These are phyloP conservation scores for Gossypium thurberi DNA, from an alignment of 345 rosid species.

Conservation along the genomic window DNA sequence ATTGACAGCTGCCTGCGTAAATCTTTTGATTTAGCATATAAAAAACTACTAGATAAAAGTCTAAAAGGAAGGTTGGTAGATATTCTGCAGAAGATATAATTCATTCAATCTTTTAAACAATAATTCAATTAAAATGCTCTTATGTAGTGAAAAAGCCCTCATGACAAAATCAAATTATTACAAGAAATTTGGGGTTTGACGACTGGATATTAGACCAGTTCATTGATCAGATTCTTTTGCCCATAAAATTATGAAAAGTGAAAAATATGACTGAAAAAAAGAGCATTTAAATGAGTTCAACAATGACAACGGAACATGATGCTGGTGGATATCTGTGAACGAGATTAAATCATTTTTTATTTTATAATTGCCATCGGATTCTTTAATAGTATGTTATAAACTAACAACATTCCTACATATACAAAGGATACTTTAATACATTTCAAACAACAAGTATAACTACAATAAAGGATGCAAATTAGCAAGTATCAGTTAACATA, in stretches of 20 bases:
- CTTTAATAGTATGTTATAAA: neutral
- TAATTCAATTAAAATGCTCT: neutral
- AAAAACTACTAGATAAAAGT: neutral
- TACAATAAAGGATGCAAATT: conserved; percentile 3
- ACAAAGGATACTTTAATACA: neutral
- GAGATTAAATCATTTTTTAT: neutral
- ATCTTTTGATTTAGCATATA: conserved; percentile 3
- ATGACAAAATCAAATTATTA: neutral
- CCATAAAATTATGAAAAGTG: neutral
- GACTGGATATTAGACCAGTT: neutral
- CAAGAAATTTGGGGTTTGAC: neutral
- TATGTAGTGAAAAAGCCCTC: neutral
- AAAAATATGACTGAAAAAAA: neutral
- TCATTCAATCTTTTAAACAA: neutral
- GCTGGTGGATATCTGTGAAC: neutral
- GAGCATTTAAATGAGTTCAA: neutral
- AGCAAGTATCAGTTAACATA: conserved; percentile 2
- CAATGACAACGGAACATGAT: neutral
- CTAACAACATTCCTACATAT: neutral
- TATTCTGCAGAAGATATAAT: neutral
- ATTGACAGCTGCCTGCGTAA: conserved; percentile 55
- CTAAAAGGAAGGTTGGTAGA: neutral
- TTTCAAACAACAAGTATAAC: neutral
- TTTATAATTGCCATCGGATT: neutral
- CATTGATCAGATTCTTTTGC: neutral